phyloP scores from a whole-genome alignment of 2,329 filamentous ascomycete genomes.

The Paecilomyces sp. region DNA sequence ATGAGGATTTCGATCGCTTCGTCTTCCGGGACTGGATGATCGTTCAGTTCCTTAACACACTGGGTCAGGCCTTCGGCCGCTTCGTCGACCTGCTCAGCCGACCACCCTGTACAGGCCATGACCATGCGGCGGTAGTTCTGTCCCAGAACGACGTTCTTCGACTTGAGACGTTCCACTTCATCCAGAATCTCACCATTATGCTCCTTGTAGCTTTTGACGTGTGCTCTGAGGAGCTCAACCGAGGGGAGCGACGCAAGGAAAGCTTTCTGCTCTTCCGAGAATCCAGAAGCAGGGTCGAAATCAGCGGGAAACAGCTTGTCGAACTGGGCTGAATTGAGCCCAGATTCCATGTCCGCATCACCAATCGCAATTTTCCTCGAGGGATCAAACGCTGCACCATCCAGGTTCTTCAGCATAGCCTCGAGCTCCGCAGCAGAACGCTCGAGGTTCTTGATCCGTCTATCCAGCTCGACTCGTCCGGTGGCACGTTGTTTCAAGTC shows the following conservation, averaged over 20 bases:
- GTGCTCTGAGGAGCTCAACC: constrained; percentile 55
- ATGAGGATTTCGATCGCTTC: constrained; percentile 39
- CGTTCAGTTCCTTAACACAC: constrained; percentile 72
- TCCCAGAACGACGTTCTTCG: constrained; percentile 75
- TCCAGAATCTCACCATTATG: constrained; percentile 62
- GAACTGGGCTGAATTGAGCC: constrained; percentile 28
- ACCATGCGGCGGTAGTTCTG: constrained; percentile 84
- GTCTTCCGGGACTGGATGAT: constrained; percentile 44
- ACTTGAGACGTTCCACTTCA: constrained; percentile 64
- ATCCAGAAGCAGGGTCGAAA: constrained; percentile 34
- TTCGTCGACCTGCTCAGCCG: constrained; percentile 71
- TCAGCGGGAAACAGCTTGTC: constrained; percentile 28
- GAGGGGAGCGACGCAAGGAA: constrained; percentile 51
- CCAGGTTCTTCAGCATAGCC: constrained; percentile 42
- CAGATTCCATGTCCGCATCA: constrained; percentile 40
- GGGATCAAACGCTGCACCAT: constrained; percentile 36
- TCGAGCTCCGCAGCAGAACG: constrained; percentile 67
- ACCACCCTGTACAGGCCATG: constrained; percentile 73
- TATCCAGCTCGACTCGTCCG: constrained; percentile 55
- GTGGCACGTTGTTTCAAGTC: constrained; percentile 59
- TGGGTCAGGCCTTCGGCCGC: constrained; percentile 72
- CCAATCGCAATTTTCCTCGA: constrained; percentile 41
- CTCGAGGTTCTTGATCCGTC: constrained; percentile 72
- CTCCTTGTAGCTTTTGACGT: constrained; percentile 61
- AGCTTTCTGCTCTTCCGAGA: constrained; percentile 34